These are phyloP conservation scores for Ananas comosus DNA, from an alignment of 176 grass and related monocot genomes.

Conservation along the genomic window DNA sequence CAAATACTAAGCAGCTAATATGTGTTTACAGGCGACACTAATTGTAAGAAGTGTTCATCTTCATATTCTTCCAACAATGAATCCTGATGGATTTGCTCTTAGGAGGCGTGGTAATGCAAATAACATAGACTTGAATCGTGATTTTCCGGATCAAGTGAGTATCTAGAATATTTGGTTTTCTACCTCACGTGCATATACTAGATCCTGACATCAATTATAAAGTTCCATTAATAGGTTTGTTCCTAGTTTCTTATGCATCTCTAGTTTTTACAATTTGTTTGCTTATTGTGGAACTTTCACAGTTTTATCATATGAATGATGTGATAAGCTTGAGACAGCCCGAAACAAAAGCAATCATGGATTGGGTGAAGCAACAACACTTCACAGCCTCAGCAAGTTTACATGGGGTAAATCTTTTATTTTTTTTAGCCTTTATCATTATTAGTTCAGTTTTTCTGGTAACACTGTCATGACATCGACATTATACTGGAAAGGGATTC, in stretches of 20 bases:
- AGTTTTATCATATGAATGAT: slow-evolving; percentile 83
- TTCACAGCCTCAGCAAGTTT: slow-evolving; percentile 92
- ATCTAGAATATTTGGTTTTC: neutral
- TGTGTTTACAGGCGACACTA: slow-evolving; percentile 62
- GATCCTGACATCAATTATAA: too few relatives aligned
- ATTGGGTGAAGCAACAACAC: slow-evolving; percentile 61
- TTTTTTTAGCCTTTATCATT: slow-evolving; percentile 4
- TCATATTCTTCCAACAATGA: slow-evolving; percentile 93
- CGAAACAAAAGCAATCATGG: slow-evolving; percentile 94
- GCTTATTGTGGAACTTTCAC: slow-evolving; percentile 19
- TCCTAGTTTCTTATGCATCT: slow-evolving; percentile 3
- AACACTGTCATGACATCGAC: too few relatives aligned
- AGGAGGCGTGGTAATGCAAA: slow-evolving; percentile 92
- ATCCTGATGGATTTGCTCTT: slow-evolving; percentile 95
- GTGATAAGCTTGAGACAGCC: slow-evolving; percentile 55
- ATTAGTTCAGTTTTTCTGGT: neutral
- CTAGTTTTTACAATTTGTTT: too few relatives aligned
- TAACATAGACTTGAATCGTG: slow-evolving; percentile 77
- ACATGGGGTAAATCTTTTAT: slow-evolving; percentile 61
- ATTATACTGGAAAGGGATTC: too few relatives aligned
- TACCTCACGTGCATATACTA: neutral
- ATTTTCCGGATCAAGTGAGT: slow-evolving; percentile 93
- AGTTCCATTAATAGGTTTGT: too few relatives aligned
- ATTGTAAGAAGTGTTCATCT: slow-evolving; percentile 84
- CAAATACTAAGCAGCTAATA: slow-evolving; percentile 4